Evolutionary conservation across 441 rosid genomes (phyloP).

Genomic region (Populus trichocarpa): DNA sequence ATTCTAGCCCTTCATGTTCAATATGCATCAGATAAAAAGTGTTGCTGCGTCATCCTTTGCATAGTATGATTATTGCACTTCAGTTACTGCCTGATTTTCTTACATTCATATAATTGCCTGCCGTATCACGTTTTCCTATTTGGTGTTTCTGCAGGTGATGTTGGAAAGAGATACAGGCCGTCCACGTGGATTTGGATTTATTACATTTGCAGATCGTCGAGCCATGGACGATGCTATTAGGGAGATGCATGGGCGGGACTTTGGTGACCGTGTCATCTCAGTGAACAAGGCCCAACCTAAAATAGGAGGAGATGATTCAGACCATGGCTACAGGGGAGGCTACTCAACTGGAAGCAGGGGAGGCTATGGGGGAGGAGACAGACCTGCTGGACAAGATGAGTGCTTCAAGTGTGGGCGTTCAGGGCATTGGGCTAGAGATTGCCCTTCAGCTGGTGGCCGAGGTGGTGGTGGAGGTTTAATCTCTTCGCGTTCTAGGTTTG

Average conservation of each 20-base stretch:
- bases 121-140: slow-evolving; percentile 31
- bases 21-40: not conserved
- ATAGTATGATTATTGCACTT: slow-evolving; percentile 11
- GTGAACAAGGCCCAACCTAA: slow-evolving; percentile 98
- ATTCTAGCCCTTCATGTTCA: not conserved
- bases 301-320: slow-evolving; percentile 65
- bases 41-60: not conserved
- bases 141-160: slow-evolving; percentile 73
- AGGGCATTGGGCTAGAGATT: slow-evolving; percentile 98
- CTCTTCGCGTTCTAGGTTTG: slow-evolving; percentile 73
- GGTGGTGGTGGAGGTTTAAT: slow-evolving; percentile 59
- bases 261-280: slow-evolving; percentile 83
- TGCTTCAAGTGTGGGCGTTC: slow-evolving; percentile 93
- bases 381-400: slow-evolving; percentile 73
- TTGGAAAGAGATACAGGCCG: slow-evolving; percentile 94
- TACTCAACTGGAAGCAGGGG: slow-evolving; percentile 65
- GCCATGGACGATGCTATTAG: slow-evolving; percentile 95
- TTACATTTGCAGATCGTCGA: slow-evolving; percentile 89
- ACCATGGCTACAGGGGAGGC: slow-evolving; percentile 77
- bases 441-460: slow-evolving; percentile 82
- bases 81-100: slow-evolving; percentile 14
- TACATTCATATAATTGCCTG: slow-evolving; percentile 1
- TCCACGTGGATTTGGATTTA: slow-evolving; percentile 95
- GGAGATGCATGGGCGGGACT: slow-evolving; percentile 93
- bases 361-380: slow-evolving; percentile 62